Percentiles rank a stretch among this genome's conserved stretches.
phyloP scores from a whole-genome alignment of 331 rosid genomes.

The Pyracantha coccinea region DNA sequence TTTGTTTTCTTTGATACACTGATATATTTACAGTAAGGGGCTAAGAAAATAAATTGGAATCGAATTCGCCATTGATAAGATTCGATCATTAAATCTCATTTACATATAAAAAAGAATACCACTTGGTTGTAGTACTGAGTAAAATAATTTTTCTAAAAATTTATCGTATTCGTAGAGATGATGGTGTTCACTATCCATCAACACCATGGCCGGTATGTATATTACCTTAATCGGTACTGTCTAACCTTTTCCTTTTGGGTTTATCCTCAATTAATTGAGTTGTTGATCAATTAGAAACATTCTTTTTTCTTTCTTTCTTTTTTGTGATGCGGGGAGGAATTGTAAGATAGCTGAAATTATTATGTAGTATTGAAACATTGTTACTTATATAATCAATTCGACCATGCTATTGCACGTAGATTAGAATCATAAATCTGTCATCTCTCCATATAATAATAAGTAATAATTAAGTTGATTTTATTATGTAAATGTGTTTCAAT shows the following conservation, averaged over 20 bases:
- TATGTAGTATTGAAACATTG: background rate
- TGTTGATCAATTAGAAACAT: background rate
- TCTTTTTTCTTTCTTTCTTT: no score
- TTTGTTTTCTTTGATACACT: no score
- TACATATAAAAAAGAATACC: no score
- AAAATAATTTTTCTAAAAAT: no score
- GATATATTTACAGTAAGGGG: background rate
- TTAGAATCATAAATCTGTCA: background rate
- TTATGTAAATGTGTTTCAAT: no score
- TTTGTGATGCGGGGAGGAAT: background rate
- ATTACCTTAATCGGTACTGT: background rate
- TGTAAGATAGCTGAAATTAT: background rate
- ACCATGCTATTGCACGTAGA: background rate
- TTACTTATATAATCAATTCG: no score
- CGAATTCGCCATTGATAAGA: no score
- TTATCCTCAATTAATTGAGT: background rate
- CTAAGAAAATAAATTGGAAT: background rate
- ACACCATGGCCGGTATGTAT: no score
- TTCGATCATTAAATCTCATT: background rate
- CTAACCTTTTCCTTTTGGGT: background rate
- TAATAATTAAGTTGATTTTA: background rate
- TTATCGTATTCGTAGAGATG: background rate
- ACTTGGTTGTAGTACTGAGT: background rate
- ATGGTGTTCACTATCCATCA: background rate
- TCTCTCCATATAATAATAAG: background rate